A percentile compares a stretch with the other conserved stretches of the same genome.
Evolutionary conservation across 352 stramenopile genomes (phyloP).

Genomic region (Saprolegnia diclina): DNA sequence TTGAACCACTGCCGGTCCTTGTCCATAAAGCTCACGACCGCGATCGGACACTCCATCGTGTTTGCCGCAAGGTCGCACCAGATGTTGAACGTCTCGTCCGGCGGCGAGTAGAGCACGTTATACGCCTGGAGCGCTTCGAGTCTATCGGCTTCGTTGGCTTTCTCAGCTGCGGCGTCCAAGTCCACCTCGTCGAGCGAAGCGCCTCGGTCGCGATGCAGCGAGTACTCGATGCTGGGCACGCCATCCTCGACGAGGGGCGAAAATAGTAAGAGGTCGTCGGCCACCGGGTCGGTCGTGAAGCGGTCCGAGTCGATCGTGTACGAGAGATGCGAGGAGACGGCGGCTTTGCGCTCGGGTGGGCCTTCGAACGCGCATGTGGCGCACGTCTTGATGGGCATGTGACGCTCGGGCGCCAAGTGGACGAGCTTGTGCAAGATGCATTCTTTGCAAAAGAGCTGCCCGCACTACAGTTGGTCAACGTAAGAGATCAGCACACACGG

Average conservation of each 20-base stretch:
- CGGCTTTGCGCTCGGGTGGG: neutral
- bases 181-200: conserved; percentile 1
- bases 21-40: conserved; percentile 18
- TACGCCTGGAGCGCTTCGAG: conserved; percentile 46
- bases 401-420: neutral
- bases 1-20: neutral
- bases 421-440: conserved; percentile 14
- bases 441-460: conserved; percentile 26
- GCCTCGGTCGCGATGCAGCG: neutral
- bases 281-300: neutral
- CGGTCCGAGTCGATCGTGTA: neutral
- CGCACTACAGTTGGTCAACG: conserved; percentile 25
- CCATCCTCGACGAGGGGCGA: neutral
- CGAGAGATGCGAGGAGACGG: neutral
- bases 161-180: neutral
- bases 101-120: conserved; percentile 46
- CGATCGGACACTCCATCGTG: conserved; percentile 5
- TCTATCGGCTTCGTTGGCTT: conserved; percentile 44
- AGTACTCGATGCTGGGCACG: neutral
- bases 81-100: conserved; percentile 67
- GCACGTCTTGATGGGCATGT: conserved; percentile 5
- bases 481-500: neutral
- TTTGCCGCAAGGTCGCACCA: conserved; percentile 31
- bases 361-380: conserved; percentile 6
- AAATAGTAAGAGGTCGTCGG: conserved; percentile 5